Base-by-base conservation (phyloP, 2,329 filamentous ascomycete species). In the Paramyrothecium roridum region DNA sequence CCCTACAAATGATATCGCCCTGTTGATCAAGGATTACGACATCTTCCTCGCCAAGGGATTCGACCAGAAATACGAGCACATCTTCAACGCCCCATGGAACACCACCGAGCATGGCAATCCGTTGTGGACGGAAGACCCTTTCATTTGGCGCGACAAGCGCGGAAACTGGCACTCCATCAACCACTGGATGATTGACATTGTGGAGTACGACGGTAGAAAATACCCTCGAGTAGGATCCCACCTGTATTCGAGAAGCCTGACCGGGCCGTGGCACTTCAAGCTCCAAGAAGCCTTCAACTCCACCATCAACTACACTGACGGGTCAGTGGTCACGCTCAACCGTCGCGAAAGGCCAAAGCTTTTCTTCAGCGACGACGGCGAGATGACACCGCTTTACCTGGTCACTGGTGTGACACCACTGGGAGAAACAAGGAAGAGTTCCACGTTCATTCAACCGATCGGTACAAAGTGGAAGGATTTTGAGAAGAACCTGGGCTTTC, bases 321-420 rank as follows among this genome's bases (percentile, higher is more conserved):
- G 78, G 0, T 65, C 65, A 0, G 63, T 57, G 22, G 66, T 69
- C 47, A 65, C 70, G 3, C 77, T 73, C 37, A 74, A 75, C 52
- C 68, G 79, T 2, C 63, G 78, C 13, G 78, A 81, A 58, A 64
- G 79, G 2, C 76, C 78, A 0, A 78, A 80, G 67, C 50, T 81
- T 6, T 78, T 74, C 52, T 80, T 80, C 19, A 79, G 76, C 54
- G 64, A 71, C 1, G 77, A 80, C 55, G 73, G 73, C 0, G 54
- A 70, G n/a, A 67, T 78, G 68, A 76, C 69, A 16, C 77, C 78
- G 2, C 56, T 81, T 46, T 78, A 78, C 53, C 51, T 81, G 56
- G 65, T 73, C 1, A 80, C 72, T 34, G 78, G 78, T 0, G 77
- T 81, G 0, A 77, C 80, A 56, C 71, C 73, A 56, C 65, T 61